A percentile compares a stretch with the other conserved stretches of the same genome.
phyloP scores from a whole-genome alignment of 2,329 filamentous ascomycete species.

The Colletotrichum sp. region DNA sequence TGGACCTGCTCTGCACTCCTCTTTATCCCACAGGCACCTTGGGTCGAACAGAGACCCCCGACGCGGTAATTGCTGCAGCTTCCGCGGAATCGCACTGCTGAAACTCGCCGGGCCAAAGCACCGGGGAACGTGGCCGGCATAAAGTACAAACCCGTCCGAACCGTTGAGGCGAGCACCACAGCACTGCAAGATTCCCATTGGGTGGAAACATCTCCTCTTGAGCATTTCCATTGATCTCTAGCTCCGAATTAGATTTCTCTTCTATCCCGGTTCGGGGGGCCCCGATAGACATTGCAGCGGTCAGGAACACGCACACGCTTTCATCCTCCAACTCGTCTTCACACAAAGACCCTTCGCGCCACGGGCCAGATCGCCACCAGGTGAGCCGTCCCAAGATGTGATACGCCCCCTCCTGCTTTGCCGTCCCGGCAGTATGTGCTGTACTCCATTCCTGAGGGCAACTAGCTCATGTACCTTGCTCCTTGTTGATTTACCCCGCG shows the following conservation, averaged over 20 bases:
- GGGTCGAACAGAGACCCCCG: background rate
- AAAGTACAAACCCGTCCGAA: background rate
- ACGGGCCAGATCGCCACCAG: constrained; percentile 1
- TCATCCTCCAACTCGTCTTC: background rate
- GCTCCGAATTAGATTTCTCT: background rate
- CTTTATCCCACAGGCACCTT: background rate
- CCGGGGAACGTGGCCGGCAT: background rate
- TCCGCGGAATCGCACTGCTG: background rate
- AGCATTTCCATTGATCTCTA: background rate
- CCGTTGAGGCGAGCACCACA: background rate
- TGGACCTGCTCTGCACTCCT: background rate
- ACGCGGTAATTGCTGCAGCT: background rate
- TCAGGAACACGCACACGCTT: background rate
- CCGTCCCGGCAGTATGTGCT: constrained; percentile 12
- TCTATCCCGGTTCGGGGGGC: background rate
- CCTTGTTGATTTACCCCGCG: background rate
- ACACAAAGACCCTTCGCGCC: background rate
- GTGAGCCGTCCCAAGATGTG: background rate
- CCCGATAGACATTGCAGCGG: background rate
- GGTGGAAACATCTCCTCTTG: background rate
- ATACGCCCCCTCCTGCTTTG: background rate
- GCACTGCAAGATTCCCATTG: background rate
- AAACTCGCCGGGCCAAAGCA: constrained; percentile 7
- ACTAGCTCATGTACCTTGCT: background rate
- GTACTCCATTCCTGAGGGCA: constrained; percentile 10